Percentiles rank a stretch among this genome's conserved stretches.
phyloP scores from a whole-genome alignment of 2,329 filamentous ascomycete genomes.

The Penicillium sp. region DNA sequence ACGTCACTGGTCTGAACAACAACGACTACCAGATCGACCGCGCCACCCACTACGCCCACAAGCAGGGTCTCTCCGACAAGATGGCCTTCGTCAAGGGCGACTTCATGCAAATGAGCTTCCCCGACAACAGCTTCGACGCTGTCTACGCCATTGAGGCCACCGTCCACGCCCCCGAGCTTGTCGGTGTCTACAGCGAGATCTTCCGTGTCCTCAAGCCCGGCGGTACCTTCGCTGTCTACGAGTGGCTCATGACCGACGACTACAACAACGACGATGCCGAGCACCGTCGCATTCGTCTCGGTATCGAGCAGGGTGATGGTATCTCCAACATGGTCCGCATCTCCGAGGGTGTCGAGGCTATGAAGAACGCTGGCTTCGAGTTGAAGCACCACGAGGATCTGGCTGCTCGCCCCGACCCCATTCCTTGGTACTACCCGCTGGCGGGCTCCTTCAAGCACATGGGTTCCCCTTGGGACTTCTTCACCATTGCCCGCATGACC shows the following conservation, averaged over 20 bases:
- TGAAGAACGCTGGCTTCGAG: constrained; percentile 85
- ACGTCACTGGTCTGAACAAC: constrained; percentile 94
- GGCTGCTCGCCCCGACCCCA: constrained; percentile 70
- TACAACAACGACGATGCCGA: constrained; percentile 87
- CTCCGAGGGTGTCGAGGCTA: constrained; percentile 76
- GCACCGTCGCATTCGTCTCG: constrained; percentile 88
- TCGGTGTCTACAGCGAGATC: constrained; percentile 92
- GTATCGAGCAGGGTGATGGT: constrained; percentile 92
- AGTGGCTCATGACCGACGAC: constrained; percentile 97
- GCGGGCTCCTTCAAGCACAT: constrained; percentile 84
- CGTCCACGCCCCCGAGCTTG: constrained; percentile 85
- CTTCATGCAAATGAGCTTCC: constrained; percentile 99
- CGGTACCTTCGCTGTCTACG: constrained; percentile 93
- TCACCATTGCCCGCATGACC: constrained; percentile 87
- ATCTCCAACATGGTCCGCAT: constrained; percentile 97
- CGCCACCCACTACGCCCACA: constrained; percentile 79
- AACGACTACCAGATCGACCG: constrained; percentile 99
- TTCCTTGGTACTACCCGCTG: constrained; percentile 94
- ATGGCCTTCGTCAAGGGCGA: constrained; percentile 90
- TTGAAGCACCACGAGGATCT: constrained; percentile 84
- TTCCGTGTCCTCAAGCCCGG: constrained; percentile 95
- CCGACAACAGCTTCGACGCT: constrained; percentile 87
- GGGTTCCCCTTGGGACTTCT: constrained; percentile 74
- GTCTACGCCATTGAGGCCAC: constrained; percentile 98
- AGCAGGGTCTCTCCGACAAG: constrained; percentile 78